Percentiles rank a stretch among this genome's conserved stretches.
Conservation (phyloP, 139 green algal species). For the Asterochloris erici region DNA sequence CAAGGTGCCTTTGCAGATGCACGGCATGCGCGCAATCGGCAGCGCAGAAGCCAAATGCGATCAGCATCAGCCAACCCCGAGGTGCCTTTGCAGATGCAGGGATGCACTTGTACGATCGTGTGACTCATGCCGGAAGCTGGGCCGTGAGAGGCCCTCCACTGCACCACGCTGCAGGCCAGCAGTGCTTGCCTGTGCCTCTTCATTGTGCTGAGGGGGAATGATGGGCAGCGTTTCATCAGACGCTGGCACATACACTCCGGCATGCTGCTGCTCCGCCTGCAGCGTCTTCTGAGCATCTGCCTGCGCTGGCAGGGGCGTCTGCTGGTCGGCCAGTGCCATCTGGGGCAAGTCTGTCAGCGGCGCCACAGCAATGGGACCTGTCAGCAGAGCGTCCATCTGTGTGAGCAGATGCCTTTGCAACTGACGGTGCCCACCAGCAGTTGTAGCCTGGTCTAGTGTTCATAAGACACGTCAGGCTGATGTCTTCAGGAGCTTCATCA, state of each 20-base stretch:
- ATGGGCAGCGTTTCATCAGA: background rate
- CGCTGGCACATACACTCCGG: background rate
- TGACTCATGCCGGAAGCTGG: background rate
- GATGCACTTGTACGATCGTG: background rate
- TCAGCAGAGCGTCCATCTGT: background rate
- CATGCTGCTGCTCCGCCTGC: slow-evolving; percentile 3
- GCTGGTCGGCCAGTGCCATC: background rate
- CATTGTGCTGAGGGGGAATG: background rate
- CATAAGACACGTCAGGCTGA: too few relatives aligned
- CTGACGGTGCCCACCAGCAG: too few relatives aligned
- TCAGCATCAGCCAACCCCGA: too few relatives aligned
- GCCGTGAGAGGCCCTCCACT: background rate
- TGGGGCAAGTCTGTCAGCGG: background rate
- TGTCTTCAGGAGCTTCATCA: too few relatives aligned
- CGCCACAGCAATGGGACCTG: background rate
- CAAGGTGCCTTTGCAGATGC: too few relatives aligned
- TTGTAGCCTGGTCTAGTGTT: too few relatives aligned
- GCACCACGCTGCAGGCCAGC: background rate
- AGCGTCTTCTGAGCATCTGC: slow-evolving; percentile 7
- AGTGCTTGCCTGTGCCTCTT: background rate
- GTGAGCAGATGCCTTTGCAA: too few relatives aligned
- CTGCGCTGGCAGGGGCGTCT: slow-evolving; percentile 4
- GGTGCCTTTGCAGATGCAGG: background rate
- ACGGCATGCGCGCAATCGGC: too few relatives aligned
- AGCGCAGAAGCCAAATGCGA: too few relatives aligned